Base-by-base conservation (phyloP, 176 grass and related monocot species). In the Dactylis glomerata region DNA sequence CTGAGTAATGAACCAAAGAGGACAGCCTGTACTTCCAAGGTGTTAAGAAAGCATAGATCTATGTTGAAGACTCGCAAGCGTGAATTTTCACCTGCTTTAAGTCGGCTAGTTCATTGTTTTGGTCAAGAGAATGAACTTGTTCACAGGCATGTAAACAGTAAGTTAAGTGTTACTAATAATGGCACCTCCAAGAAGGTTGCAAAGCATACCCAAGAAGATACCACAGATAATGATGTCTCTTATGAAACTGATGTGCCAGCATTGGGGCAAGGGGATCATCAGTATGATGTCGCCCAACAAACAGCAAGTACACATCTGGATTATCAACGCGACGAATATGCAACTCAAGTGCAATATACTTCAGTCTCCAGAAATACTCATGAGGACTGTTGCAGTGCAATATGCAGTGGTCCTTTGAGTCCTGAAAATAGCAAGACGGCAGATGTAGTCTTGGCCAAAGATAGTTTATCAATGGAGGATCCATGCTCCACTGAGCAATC, bases 1-100 rank as follows among this genome's bases (percentile, higher is more conserved):
- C 51, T 47, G 61, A 82, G 54, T 42, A 74, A 66, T 84, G 88
- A 87, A 27, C 14, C 68, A 50, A 82, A 68, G 46, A 87, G 46
- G 47, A 17, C 66, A 69, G 64, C 76, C 54, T 55, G 74, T 61
- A 57, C 82, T 37, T 92, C 69, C 69, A 94, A 82, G 78, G 93
- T 82, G 58, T 91, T 93, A 38, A 86, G 82, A 45, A 99, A 96
- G 30, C 82, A 92, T 16, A 89, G 93, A 78, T 90, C 88, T 70
- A 19, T 84, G 6, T 73, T 84, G 70, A 96, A 90, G 89, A 89
- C 72, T 77, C 75, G 86, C 20, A 94, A 58, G 47, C 55, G 61
- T 81, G 64, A 88, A 81, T 83, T 85, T 83, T 79, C 82, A 85
- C 42, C 87, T 93, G 72, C 47, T 56, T 61, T 23, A 52, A 52